Base-by-base conservation (phyloP, 768 basidiomycete species). In the Hirschioporus abietinus region DNA sequence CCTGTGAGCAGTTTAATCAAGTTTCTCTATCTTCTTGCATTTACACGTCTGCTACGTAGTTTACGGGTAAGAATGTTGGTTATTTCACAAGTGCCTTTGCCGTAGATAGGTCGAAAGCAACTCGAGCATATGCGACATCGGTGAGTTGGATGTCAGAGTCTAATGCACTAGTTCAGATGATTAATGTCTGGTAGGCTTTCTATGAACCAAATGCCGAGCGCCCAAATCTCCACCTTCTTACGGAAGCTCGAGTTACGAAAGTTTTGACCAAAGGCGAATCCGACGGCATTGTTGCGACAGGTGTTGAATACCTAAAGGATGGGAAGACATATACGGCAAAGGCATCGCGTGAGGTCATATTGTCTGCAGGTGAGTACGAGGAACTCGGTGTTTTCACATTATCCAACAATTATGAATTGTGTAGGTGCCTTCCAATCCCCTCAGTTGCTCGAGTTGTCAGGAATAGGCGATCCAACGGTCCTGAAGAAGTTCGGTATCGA, bases 361-460 rank as follows among this genome's bases (percentile, higher is more conserved):
- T 61, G 25, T 25, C 60, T 61, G 60, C 60, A 17, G 60, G 60
- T 61, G 30, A 24, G 23, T 61, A 1, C 17, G 3, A 25, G 12
- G 9, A 24, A 1, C 3, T 3, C 23, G 9, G 9, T 34, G 3
- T 1, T 24, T 9, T 61, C 3, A 1, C 3, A 34, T 1, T 15
- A 34, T 61, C 30, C 20, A 61, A 61, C 5, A 24, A 61, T 24
- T n/a, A n/a, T n/a, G n/a, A n/a, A n/a, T 61, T 15, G 60, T 65
- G 58, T 10, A 0, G 76, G 76, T 58, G 71, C 71, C 24, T 73
- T 80, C 52, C 36, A 36, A 27, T 75, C 76, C 0, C 72, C 79
- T 24, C 76, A 78, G 66, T 67, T 81, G 23, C 74, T 81, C 17
- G 75, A 80, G 65, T 70, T 79, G 4, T 78, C 78, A 10, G 80